phyloP scores from a whole-genome alignment of 2,329 filamentous ascomycete species.

The Sporothrix pseudoabietina region DNA sequence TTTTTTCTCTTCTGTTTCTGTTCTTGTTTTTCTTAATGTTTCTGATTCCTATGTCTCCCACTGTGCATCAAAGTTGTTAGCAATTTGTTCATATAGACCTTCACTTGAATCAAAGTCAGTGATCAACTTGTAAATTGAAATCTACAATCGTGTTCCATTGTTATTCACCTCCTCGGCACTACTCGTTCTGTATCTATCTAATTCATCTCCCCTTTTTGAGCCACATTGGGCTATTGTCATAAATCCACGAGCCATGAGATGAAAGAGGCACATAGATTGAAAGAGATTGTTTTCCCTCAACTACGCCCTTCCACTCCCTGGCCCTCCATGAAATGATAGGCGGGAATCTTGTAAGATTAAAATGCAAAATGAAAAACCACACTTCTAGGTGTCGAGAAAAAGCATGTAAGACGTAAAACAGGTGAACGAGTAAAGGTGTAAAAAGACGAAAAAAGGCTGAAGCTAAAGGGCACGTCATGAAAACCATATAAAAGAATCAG shows the following conservation, averaged over 20 bases:
- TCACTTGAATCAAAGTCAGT: not conserved
- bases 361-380: not conserved
- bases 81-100: not conserved
- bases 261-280: not conserved
- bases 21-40: no score
- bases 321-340: slow-evolving; percentile 16
- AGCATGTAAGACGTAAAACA: not conserved
- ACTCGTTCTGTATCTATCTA: slow-evolving; percentile 3
- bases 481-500: slow-evolving; percentile 1
- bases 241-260: not conserved
- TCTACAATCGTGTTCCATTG: not conserved
- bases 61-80: not conserved
- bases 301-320: not conserved
- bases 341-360: slow-evolving; percentile 20
- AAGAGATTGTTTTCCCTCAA: no score
- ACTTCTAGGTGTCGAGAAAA: not conserved
- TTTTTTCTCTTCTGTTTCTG: not conserved
- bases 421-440: not conserved
- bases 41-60: not conserved
- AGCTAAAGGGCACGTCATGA: not conserved
- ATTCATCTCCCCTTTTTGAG: slow-evolving; percentile 10
- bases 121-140: not conserved
- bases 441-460: not conserved
- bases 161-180: not conserved
- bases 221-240: not conserved